Evolutionary conservation across 768 basidiomycete species (phyloP).

Genomic region (Naganishia friedmannii): DNA sequence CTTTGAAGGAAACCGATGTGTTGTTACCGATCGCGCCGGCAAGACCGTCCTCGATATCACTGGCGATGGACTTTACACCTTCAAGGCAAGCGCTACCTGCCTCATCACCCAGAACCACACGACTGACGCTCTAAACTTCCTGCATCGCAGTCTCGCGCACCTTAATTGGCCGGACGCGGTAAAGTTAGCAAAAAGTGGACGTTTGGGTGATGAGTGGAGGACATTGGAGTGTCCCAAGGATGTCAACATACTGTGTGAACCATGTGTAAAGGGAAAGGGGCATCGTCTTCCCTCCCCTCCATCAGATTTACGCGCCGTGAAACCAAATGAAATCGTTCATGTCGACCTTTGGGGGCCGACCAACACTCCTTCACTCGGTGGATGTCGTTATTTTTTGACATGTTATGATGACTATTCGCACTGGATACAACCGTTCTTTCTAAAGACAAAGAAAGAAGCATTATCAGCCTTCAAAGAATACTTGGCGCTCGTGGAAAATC

Average conservation of each 20-base stretch:
- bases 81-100: slow-evolving; percentile 3
- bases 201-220: background rate
- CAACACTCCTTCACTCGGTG: background rate
- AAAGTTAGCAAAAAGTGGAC: background rate
- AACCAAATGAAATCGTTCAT: slow-evolving; percentile 1
- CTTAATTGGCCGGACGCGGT: slow-evolving; percentile 14
- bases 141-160: background rate
- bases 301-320: background rate
- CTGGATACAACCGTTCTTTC: background rate
- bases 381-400: background rate
- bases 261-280: slow-evolving; percentile 3
- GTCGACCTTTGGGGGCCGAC: slow-evolving; percentile 10
- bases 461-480: slow-evolving; percentile 4
- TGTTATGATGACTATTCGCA: slow-evolving; percentile 21
- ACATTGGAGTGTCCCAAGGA: background rate
- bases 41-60: background rate
- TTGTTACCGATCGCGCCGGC: background rate
- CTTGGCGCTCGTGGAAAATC: slow-evolving; percentile 9
- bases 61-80: slow-evolving; percentile 9
- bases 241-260: slow-evolving; percentile 4
- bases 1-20: background rate
- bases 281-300: background rate
- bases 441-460: slow-evolving; percentile 22
- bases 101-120: background rate
- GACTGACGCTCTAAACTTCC: slow-evolving; percentile 4